These are phyloP conservation scores for Hygrocybe coccinea DNA, from an alignment of 768 basidiomycete genomes.

Conservation along the genomic window DNA sequence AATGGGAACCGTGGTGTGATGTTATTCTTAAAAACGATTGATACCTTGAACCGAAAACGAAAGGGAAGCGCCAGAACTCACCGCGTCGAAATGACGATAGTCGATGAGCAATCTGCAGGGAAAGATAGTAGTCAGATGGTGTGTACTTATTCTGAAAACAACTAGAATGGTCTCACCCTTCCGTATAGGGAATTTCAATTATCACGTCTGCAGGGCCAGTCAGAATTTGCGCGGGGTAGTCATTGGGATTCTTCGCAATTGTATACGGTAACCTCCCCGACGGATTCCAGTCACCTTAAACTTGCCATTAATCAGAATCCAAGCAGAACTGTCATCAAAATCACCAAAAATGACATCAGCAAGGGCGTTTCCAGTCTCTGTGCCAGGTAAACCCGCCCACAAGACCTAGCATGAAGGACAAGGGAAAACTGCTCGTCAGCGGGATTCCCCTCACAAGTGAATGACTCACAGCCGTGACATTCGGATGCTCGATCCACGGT, in stretches of 20 bases:
- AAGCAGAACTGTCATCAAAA: slow-evolving; percentile 53
- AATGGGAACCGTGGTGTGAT: slow-evolving; percentile 84
- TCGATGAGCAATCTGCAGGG: slow-evolving; percentile 53
- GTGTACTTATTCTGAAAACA: neutral
- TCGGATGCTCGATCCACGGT: slow-evolving; percentile 68
- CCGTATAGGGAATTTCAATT: slow-evolving; percentile 54
- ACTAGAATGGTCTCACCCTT: slow-evolving; percentile 36
- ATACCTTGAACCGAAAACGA: neutral
- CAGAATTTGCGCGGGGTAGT: slow-evolving; percentile 54
- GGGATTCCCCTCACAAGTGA: no score
- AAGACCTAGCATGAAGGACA: slow-evolving; percentile 35
- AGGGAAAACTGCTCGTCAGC: neutral
- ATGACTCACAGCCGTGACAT: slow-evolving; percentile 58
- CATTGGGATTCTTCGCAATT: slow-evolving; percentile 54
- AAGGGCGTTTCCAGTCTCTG: slow-evolving; percentile 67
- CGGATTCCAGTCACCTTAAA: slow-evolving; percentile 3
- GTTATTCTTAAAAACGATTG: slow-evolving; percentile 41
- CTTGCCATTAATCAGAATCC: neutral
- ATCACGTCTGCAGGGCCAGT: slow-evolving; percentile 34
- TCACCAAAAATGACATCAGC: slow-evolving; percentile 66
- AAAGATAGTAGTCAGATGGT: slow-evolving; percentile 1
- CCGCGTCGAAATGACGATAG: slow-evolving; percentile 67
- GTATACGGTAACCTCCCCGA: slow-evolving; percentile 62
- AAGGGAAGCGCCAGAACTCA: slow-evolving; percentile 21
- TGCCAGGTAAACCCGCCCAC: slow-evolving; percentile 66